Evolutionary conservation across 768 basidiomycete genomes (phyloP).

Genomic region (Pulveroboletus sp.): DNA sequence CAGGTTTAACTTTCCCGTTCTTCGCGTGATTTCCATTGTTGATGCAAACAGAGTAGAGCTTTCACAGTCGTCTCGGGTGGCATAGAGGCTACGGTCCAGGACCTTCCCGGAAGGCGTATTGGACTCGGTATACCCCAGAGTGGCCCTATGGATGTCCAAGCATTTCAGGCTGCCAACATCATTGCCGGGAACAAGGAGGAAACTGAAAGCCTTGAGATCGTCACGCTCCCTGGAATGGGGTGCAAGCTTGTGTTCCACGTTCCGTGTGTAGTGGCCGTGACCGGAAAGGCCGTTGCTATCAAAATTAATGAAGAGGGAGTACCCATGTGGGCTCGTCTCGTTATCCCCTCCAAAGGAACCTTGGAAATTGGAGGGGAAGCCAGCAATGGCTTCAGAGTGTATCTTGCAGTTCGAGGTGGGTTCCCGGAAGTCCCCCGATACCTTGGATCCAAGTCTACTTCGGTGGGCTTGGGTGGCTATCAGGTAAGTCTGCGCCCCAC

Average conservation of each 20-base stretch:
- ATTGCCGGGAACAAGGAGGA: constrained; percentile 49
- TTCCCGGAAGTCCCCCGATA: constrained; percentile 54
- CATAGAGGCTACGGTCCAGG: constrained; percentile 54
- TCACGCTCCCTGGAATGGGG: constrained; percentile 40
- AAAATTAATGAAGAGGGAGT: constrained; percentile 36
- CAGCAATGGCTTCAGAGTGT: constrained; percentile 45
- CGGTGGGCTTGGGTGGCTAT: constrained; percentile 56
- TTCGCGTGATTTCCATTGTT: neutral
- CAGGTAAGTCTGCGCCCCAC: constrained; percentile 34
- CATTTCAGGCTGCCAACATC: constrained; percentile 53
- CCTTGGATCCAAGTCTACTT: constrained; percentile 62
- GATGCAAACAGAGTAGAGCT: constrained; percentile 29
- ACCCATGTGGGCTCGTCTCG: constrained; percentile 46
- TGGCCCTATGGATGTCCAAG: constrained; percentile 60
- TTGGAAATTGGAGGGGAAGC: constrained; percentile 35
- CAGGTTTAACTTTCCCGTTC: constrained; percentile 25
- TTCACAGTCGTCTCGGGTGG: constrained; percentile 53
- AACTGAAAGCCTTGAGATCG: constrained; percentile 54
- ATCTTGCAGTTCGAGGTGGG: constrained; percentile 55
- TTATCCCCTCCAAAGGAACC: constrained; percentile 41
- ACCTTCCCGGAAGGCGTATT: constrained; percentile 48
- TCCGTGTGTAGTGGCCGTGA: constrained; percentile 47
- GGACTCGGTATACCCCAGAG: constrained; percentile 57
- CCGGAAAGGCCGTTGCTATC: constrained; percentile 45
- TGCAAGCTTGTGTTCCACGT: constrained; percentile 49